phyloP scores from a whole-genome alignment of 2,329 filamentous ascomycete genomes.

The Helotiales sp. region DNA sequence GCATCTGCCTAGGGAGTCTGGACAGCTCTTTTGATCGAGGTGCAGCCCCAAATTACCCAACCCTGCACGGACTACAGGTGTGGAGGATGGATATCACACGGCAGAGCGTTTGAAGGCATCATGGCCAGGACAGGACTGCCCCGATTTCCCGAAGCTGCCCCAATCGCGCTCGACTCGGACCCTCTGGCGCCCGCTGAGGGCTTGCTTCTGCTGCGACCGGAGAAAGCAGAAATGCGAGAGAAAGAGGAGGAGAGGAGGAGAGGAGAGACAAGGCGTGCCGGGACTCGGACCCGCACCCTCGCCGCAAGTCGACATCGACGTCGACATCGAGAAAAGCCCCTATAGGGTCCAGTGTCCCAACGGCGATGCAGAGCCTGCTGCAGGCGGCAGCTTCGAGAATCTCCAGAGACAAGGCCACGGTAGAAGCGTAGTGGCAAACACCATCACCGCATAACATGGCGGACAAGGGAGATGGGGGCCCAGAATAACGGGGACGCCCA shows the following conservation, averaged over 20 bases:
- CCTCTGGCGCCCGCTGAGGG: background rate
- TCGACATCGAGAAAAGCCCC: background rate
- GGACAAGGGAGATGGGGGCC: background rate
- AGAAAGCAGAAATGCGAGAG: too few species aligned
- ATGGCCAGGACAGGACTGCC: background rate
- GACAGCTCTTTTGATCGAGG: background rate
- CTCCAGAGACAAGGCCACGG: background rate
- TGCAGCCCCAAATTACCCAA: background rate
- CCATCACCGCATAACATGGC: background rate
- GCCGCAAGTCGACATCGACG: background rate
- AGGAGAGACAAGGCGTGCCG: background rate
- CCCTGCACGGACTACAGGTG: background rate
- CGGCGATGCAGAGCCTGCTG: background rate
- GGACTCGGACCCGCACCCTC: background rate
- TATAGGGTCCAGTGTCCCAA: background rate
- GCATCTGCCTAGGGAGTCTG: background rate
- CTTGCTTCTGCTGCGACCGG: background rate
- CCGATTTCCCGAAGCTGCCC: background rate
- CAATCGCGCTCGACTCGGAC: background rate
- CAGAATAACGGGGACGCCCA: background rate
- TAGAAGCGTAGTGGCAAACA: background rate
- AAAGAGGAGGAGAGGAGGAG: background rate
- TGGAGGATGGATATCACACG: conserved; percentile 2
- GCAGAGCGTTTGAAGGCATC: background rate
- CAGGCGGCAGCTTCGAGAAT: background rate